Evolutionary conservation across 1,284 basidiomycete species (phyloP).

Genomic region (Erythrobasidium hasegawianum): DNA sequence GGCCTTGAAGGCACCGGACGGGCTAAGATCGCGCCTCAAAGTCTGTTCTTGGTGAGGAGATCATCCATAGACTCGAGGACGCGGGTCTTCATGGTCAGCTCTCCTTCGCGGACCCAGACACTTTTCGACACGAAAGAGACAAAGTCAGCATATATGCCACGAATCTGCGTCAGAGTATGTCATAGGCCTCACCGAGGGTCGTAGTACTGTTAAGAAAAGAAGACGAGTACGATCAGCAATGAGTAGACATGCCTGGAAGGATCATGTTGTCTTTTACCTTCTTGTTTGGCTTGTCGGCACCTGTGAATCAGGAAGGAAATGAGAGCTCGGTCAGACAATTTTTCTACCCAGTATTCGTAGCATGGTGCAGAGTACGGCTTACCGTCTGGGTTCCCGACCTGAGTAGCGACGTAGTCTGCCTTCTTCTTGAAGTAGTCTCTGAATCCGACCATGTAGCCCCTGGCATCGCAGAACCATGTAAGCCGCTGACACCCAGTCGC

Average conservation of each 20-base stretch:
- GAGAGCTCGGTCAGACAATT: too few relatives aligned
- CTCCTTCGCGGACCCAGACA: slow-evolving; percentile 97
- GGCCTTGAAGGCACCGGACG: too few relatives aligned
- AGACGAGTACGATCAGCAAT: too few relatives aligned
- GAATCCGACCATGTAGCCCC: slow-evolving; percentile 36
- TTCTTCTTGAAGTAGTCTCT: slow-evolving; percentile 78
- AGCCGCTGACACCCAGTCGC: too few relatives aligned
- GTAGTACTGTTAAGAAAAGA: slow-evolving; percentile 21
- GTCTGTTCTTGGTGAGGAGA: slow-evolving; percentile 52
- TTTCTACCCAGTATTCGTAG: too few relatives aligned
- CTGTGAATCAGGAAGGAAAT: slow-evolving; percentile 44
- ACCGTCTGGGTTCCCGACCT: slow-evolving; percentile 87
- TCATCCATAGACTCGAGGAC: slow-evolving; percentile 89
- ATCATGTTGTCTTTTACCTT: slow-evolving; percentile 75
- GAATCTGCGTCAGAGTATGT: slow-evolving; percentile 44
- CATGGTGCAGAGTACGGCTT: slow-evolving; percentile 44
- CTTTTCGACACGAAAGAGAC: slow-evolving; percentile 47
- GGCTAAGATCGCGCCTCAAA: slow-evolving; percentile 12
- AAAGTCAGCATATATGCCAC: background rate
- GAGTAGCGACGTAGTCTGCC: slow-evolving; percentile 76
- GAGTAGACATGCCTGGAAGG: too few relatives aligned
- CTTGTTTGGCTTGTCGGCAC: slow-evolving; percentile 93
- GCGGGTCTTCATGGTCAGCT: slow-evolving; percentile 84
- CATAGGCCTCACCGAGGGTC: slow-evolving; percentile 3
- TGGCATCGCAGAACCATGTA: too few relatives aligned